Percentiles rank a stretch among this genome's conserved stretches.
phyloP scores from a whole-genome alignment of 2,329 filamentous ascomycete genomes.

The Aspergillus tanneri region DNA sequence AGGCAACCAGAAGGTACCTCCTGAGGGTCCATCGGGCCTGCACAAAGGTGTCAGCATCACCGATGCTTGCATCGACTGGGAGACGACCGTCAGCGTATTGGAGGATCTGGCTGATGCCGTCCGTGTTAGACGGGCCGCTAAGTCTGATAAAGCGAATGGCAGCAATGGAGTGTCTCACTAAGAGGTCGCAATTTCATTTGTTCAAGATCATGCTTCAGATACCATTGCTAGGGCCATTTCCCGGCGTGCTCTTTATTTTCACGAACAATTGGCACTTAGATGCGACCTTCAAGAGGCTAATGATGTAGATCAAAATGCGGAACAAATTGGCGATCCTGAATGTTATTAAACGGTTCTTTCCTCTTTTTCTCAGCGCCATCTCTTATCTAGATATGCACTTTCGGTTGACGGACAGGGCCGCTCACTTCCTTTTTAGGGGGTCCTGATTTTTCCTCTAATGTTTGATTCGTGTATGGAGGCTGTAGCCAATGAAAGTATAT shows the following conservation, averaged over 20 bases:
- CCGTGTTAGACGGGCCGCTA: conserved; percentile 64
- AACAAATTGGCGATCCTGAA: background rate
- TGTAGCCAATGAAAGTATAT: conserved; percentile 24
- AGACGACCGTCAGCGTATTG: conserved; percentile 74
- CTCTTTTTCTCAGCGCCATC: too few relatives aligned
- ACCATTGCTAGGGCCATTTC: conserved; percentile 19
- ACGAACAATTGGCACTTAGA: background rate
- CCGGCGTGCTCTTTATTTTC: conserved; percentile 5
- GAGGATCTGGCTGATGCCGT: conserved; percentile 85
- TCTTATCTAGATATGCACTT: background rate
- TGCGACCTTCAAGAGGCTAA: background rate
- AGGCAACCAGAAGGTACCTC: conserved; percentile 81
- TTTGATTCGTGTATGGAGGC: background rate
- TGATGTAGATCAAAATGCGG: background rate
- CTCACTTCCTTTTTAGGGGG: too few relatives aligned
- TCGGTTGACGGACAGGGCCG: too few relatives aligned
- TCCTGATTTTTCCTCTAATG: background rate
- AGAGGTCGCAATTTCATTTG: conserved; percentile 8
- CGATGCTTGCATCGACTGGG: conserved; percentile 95
- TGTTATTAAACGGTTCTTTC: too few relatives aligned
- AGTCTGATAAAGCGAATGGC: conserved; percentile 30
- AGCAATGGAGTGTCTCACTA: conserved; percentile 25
- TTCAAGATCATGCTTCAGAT: conserved; percentile 21
- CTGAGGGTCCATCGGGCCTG: conserved; percentile 73
- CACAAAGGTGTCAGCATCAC: conserved; percentile 94